Base-by-base conservation (phyloP, 495 filamentous ascomycete genomes). In the Xylaria venustula region DNA sequence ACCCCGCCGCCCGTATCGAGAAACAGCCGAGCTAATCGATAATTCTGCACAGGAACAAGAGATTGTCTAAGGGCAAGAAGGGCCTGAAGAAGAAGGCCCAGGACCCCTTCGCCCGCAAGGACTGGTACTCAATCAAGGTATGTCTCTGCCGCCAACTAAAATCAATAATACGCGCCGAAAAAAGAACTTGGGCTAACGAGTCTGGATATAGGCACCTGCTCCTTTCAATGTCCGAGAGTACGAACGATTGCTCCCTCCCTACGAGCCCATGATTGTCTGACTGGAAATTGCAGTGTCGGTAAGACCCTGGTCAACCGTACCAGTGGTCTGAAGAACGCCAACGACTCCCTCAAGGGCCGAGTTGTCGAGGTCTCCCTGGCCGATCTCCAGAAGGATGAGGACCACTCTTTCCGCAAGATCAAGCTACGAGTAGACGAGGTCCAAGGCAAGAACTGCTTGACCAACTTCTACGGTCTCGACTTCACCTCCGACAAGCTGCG, bases 21-120 rank as follows among this genome's bases (percentile, higher is more conserved):
- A 60, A 62, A 65, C 62, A 53, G 45, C 50, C 66, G 67, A 51
- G 71, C 80, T 81, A 77, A 83, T 76, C 71, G 72, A 80, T 79
- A 73, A 75, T 78, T 73, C 75, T 74, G 41, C 72, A 79, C 73
- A 98, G 95, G 90, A 98, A 98, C 86, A 98, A 98, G 91, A 90
- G 94, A 79, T 87, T 98, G 83, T 98, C 94, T 52, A 98, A 98
- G 85, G 95, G 94, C 84, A 98, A 98, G 91, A 98, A 98, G 88
- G 94, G 94, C 77, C 87, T 98, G 73, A 98, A 98, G 91, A 98
- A 98, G 94, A 93, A 90, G 81, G 88, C 90, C 58, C 87, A 91
- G 75, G 94, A 98, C 77, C 95, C 94, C 68, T 98, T 98, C 83
- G 83, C 92, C 73, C 88, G 93, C 72, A 98, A 98, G 85, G 93